A percentile compares a stretch with the other conserved stretches of the same genome.
phyloP scores from a whole-genome alignment of 768 basidiomycete genomes.

The Rhizopogon roseolus region DNA sequence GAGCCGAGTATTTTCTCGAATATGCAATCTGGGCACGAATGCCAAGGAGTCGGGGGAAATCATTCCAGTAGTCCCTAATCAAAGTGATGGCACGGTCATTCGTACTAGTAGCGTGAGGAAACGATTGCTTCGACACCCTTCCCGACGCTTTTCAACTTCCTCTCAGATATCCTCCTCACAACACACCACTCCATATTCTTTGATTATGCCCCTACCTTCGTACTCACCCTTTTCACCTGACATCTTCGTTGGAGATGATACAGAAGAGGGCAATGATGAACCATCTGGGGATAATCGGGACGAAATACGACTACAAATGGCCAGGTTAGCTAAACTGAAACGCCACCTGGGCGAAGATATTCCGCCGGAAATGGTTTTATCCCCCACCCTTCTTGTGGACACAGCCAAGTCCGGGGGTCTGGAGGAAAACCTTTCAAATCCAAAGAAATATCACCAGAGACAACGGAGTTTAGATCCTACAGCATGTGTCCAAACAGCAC shows the following conservation, averaged over 20 bases:
- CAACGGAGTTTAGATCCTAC: conserved; percentile 13
- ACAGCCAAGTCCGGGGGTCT: neutral
- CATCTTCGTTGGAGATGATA: conserved; percentile 7
- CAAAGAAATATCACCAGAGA: conserved; percentile 7
- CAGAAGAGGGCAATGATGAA: conserved; percentile 5
- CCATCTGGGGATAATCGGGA: neutral
- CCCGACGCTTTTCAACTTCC: neutral
- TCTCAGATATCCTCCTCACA: conserved; percentile 3
- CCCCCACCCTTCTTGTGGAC: conserved; percentile 1
- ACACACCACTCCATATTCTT: conserved; percentile 1
- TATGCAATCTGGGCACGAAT: conserved; percentile 13
- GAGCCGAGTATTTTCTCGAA: conserved; percentile 37
- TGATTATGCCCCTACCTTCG: conserved; percentile 8
- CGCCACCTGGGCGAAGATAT: conserved; percentile 34
- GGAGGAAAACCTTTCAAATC: neutral
- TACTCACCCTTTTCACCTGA: conserved; percentile 6
- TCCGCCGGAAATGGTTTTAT: conserved; percentile 29
- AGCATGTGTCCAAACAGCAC: neutral
- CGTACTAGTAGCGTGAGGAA: neutral
- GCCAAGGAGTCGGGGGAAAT: neutral
- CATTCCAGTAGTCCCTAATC: neutral
- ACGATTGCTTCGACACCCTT: neutral
- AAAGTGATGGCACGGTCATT: neutral
- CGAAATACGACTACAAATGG: conserved; percentile 22
- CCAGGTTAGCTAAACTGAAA: conserved; percentile 31